Conservation (phyloP, 2,329 filamentous ascomycete species). For the Neonectria neomacrospora region DNA sequence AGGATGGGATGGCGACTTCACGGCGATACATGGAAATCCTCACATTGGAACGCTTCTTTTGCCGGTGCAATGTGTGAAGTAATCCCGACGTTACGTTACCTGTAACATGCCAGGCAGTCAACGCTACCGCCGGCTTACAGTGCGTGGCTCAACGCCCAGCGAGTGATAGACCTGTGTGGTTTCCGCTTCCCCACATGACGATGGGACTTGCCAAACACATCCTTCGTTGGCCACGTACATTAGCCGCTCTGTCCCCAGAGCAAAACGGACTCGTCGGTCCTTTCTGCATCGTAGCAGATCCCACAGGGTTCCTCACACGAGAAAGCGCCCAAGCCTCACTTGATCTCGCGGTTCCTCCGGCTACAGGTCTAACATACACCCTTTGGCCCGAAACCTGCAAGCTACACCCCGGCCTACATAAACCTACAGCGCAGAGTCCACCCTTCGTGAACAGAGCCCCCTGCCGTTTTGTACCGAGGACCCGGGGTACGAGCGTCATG, state of each 20-base stretch:
- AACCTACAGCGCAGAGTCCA: slow-evolving; percentile 10
- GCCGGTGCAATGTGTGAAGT: slow-evolving; percentile 7
- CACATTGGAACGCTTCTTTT: not conserved
- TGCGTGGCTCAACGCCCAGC: slow-evolving; percentile 29
- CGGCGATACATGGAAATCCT: slow-evolving; percentile 13
- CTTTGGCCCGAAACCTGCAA: slow-evolving; percentile 30
- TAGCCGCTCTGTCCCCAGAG: slow-evolving; percentile 18
- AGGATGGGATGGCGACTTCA: slow-evolving; percentile 13
- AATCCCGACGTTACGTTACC: slow-evolving; percentile 40
- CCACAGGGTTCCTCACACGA: slow-evolving; percentile 23
- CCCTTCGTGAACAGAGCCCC: not conserved
- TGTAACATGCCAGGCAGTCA: slow-evolving; percentile 7
- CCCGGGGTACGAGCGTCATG: slow-evolving; percentile 15
- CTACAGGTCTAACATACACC: slow-evolving; percentile 19
- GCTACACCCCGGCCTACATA: slow-evolving; percentile 2
- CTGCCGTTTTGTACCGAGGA: not conserved
- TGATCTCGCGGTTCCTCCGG: slow-evolving; percentile 1
- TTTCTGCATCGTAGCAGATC: slow-evolving; percentile 13
- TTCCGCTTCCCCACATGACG: slow-evolving; percentile 37
- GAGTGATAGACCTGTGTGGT: slow-evolving; percentile 13
- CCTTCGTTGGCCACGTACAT: slow-evolving; percentile 12
- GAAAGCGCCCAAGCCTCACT: slow-evolving; percentile 28
- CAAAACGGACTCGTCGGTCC: slow-evolving; percentile 8
- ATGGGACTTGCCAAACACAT: slow-evolving; percentile 14
- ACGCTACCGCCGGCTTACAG: slow-evolving; percentile 23